Percentiles rank a stretch among this genome's conserved stretches.
Conservation (phyloP, 495 filamentous ascomycete species). For the Viridothelium virens region DNA sequence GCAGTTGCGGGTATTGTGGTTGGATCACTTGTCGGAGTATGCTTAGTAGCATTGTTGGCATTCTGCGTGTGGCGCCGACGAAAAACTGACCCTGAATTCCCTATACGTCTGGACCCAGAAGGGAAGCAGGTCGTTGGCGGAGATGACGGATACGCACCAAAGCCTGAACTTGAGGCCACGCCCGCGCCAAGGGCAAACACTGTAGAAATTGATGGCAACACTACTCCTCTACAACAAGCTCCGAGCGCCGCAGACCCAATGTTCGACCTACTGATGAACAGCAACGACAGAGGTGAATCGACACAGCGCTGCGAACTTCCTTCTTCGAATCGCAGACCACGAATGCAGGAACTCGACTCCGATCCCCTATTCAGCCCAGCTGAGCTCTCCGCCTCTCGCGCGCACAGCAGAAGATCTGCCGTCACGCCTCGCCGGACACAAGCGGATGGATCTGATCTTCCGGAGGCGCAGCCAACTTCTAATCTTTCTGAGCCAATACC, state of each 20-base stretch:
- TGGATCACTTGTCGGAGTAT: not conserved
- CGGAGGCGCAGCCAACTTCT: not conserved
- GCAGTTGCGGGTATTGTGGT: not conserved
- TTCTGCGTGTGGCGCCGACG: not conserved
- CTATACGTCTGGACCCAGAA: not conserved
- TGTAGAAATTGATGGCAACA: not conserved
- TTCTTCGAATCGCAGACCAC: not conserved
- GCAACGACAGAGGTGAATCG: slow-evolving; percentile 2
- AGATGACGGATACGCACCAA: not conserved
- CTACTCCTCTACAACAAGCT: not conserved
- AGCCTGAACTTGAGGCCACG: not conserved
- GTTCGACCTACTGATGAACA: slow-evolving; percentile 5
- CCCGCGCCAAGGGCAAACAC: not conserved
- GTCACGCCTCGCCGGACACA: not conserved
- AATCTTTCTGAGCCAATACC: not conserved
- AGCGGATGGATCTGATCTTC: not conserved
- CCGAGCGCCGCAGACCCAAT: slow-evolving; percentile 1
- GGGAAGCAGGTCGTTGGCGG: not conserved
- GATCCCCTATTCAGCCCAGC: not conserved
- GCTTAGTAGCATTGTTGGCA: not conserved
- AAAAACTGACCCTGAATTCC: not conserved
- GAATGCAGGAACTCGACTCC: not conserved
- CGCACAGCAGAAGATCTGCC: not conserved
- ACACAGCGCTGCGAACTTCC: not conserved
- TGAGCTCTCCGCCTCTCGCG: not conserved